These are phyloP conservation scores for Blepharisma stoltei DNA, from an alignment of 73 alveolate species.

Conservation along the genomic window DNA sequence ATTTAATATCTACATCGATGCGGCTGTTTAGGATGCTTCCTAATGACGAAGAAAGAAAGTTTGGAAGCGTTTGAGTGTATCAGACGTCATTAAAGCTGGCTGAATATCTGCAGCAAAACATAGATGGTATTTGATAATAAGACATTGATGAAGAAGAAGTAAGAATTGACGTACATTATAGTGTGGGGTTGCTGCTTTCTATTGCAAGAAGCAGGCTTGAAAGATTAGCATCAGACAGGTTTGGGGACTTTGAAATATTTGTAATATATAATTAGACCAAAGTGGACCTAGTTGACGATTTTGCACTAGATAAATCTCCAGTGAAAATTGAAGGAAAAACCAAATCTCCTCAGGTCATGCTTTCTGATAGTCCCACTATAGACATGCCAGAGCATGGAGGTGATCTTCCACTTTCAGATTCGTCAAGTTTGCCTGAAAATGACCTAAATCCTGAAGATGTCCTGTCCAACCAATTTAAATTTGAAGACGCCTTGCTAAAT, in stretches of 20 bases:
- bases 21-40: not conserved
- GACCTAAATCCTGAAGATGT: constrained; percentile 9
- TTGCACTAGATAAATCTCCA: constrained; percentile 10
- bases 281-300: not conserved
- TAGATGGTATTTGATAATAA: not conserved
- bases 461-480: not conserved
- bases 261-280: not conserved
- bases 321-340: constrained; percentile 28
- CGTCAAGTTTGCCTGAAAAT: not conserved
- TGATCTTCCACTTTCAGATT: too few species aligned
- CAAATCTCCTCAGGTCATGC: not conserved
- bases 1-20: not conserved
- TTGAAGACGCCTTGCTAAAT: constrained; percentile 12
- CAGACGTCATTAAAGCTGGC: constrained; percentile 7
- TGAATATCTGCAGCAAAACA: constrained; percentile 6
- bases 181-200: constrained; percentile 24
- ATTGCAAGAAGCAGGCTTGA: constrained; percentile 15
- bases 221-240: not conserved
- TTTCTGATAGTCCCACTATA: not conserved
- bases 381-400: too few species aligned
- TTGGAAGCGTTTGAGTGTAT: not conserved
- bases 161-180: not conserved
- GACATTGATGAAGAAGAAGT: constrained; percentile 20
- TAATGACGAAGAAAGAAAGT: not conserved
- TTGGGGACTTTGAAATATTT: not conserved